phyloP scores from a whole-genome alignment of 257 asterid species.

The Haberlea rhodopensis region DNA sequence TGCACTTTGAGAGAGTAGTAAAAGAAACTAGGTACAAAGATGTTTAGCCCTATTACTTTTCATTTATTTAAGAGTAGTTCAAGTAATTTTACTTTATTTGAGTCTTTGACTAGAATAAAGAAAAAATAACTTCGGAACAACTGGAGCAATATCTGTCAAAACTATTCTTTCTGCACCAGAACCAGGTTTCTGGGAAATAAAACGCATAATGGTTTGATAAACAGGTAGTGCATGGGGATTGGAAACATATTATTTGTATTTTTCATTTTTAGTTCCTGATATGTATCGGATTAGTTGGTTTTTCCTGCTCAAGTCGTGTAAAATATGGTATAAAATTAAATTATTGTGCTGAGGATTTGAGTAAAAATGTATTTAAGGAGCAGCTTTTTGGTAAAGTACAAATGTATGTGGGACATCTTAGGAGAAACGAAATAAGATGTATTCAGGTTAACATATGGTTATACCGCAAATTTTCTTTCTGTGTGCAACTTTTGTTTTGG shows the following conservation, averaged over 20 bases:
- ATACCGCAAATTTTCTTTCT: neutral
- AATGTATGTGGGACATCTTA: neutral
- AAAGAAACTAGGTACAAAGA: neutral
- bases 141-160: neutral
- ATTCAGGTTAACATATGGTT: constrained; percentile 1
- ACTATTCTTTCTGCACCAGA: neutral
- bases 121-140: neutral
- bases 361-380: neutral
- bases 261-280: neutral
- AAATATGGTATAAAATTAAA: neutral
- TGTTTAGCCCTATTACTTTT: neutral
- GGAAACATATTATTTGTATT: neutral
- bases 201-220: neutral
- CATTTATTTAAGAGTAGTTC: neutral
- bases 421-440: constrained; percentile 12
- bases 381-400: neutral
- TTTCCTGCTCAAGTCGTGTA: neutral
- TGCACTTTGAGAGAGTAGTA: constrained; percentile 2
- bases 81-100: neutral
- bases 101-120: neutral
- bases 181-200: neutral
- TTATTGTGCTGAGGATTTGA: neutral
- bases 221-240: neutral
- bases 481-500: neutral
- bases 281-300: neutral